Evolutionary conservation across 192 early-diverging fungal species (phyloP), one percentile per base, ranked within the genome.

Genomic region (Podila minutissima): DNA sequence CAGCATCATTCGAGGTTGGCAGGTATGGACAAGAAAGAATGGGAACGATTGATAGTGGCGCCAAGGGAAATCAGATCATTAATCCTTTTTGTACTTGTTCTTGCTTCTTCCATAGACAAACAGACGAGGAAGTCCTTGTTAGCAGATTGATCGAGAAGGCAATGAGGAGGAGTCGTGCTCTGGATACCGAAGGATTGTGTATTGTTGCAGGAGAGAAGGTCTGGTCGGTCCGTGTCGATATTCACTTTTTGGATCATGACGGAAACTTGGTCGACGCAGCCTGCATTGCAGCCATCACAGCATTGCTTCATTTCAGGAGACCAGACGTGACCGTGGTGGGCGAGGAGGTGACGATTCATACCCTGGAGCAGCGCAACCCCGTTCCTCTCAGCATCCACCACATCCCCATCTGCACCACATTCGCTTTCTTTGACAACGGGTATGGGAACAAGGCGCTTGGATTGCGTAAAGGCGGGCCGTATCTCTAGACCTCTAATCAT

Each of bases 101-200:
- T 62, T 53, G 57, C 9, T 26, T 67, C 28, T 41, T 75, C 19
- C 55, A 46, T 68, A 92, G 92, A 69, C 84, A 88, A 62, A 90
- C 93, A 11, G 93, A 94, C 35, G 91, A 95, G 66, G 97, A 98
- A 73, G 91, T 99, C 3, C 82, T 94, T 24, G 86, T 99, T 24
- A 91, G 89, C 41, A 91, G 97, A 24, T 85, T 96, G 74, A 83
- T 99, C 37, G 98, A 99, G 70, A 95, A 95, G 67, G 90, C 95
- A 2, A 83, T 99, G 78, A 87, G 90, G 67, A 87, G 92, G 70
- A 92, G 90, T 64, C 86, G 94, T 38, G 97, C 97, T 22, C 86
- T 99, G 67, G 98, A 99, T 82, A 94, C 95, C 8, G 98, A 99
- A 82, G 96, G 96, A 48, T 83, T 99, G 64, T 99, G 98, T 73